A percentile compares a stretch with the other conserved stretches of the same genome.
These are phyloP conservation scores for Albugo candida DNA, from an alignment of 352 stramenopile species.

Conservation along the genomic window DNA sequence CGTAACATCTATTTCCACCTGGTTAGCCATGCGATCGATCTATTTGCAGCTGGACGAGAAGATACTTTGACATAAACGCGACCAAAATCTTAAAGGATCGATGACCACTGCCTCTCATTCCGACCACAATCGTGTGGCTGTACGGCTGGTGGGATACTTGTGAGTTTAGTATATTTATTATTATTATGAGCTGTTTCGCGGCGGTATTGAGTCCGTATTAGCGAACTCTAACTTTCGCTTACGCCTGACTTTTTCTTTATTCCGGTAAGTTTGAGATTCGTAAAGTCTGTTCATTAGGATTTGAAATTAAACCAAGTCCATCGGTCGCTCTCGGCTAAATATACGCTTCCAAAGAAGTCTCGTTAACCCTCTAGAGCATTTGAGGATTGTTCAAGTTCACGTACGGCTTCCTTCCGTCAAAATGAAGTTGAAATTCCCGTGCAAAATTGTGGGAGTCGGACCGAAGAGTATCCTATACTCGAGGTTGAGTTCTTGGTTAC, in stretches of 20 bases:
- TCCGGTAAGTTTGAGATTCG: no score
- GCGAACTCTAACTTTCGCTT: no score
- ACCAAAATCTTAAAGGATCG: slow-evolving; percentile 85
- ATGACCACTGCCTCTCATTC: slow-evolving; percentile 81
- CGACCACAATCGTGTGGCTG: slow-evolving; percentile 86
- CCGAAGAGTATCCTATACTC: slow-evolving; percentile 50
- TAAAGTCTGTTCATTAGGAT: slow-evolving; percentile 86
- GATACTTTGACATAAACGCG: slow-evolving; percentile 88
- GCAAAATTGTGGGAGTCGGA: slow-evolving; percentile 56
- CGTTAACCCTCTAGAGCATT: slow-evolving; percentile 68
- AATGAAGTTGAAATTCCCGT: slow-evolving; percentile 76
- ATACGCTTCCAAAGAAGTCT: slow-evolving; percentile 88
- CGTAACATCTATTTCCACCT: slow-evolving; percentile 89
- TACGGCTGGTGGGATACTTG: slow-evolving; percentile 84
- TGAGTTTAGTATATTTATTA: no score
- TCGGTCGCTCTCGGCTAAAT: slow-evolving; percentile 88
- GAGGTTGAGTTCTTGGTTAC: slow-evolving; percentile 53
- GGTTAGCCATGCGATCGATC: slow-evolving; percentile 83
- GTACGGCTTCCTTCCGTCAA: slow-evolving; percentile 60
- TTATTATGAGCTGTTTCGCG: no score
- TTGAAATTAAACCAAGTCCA: slow-evolving; percentile 89
- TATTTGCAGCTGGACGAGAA: slow-evolving; percentile 92
- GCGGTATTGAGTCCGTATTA: no score
- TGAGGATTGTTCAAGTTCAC: slow-evolving; percentile 71
- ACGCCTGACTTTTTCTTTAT: no score